A percentile compares a stretch with the other conserved stretches of the same genome.
phyloP scores from a whole-genome alignment of 331 rosid species.

The Malus hybrid region DNA sequence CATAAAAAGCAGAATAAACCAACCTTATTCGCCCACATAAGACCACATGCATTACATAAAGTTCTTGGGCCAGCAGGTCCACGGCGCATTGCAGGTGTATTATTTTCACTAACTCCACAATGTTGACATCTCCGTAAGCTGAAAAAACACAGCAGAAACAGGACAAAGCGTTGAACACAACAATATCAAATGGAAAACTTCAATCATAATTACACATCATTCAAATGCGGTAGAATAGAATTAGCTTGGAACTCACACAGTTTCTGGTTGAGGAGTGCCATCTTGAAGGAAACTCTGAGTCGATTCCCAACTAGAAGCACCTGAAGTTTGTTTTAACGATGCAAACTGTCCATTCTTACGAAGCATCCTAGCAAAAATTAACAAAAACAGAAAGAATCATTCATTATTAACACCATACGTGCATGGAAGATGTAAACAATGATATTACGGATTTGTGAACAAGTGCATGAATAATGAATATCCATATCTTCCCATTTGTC shows the following conservation, averaged over 20 bases:
- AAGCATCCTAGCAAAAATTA: constrained; percentile 71
- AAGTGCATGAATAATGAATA: neutral
- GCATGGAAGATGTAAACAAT: neutral
- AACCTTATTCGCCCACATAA: constrained; percentile 99
- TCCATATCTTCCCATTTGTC: neutral
- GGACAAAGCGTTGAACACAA: neutral
- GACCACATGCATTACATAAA: constrained; percentile 94
- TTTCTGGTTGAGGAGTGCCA: constrained; percentile 52
- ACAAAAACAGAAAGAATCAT: neutral
- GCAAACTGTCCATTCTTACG: constrained; percentile 97
- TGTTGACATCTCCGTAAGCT: constrained; percentile 76
- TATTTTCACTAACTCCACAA: constrained; percentile 82
- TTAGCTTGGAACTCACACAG: constrained; percentile 60
- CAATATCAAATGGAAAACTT: neutral
- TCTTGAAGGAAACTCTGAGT: constrained; percentile 47
- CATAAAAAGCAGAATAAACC: constrained; percentile 17
- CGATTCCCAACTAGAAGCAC: constrained; percentile 60
- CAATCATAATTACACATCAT: neutral
- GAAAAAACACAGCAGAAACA: constrained; percentile 4
- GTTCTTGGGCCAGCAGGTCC: constrained; percentile 99
- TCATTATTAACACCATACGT: neutral
- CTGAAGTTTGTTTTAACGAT: constrained; percentile 65
- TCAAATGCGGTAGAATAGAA: neutral
- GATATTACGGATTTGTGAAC: neutral
- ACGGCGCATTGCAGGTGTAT: constrained; percentile 98